Conservation (phyloP, 116 monocot genomes). For the Papilionanthe hybrid region DNA sequence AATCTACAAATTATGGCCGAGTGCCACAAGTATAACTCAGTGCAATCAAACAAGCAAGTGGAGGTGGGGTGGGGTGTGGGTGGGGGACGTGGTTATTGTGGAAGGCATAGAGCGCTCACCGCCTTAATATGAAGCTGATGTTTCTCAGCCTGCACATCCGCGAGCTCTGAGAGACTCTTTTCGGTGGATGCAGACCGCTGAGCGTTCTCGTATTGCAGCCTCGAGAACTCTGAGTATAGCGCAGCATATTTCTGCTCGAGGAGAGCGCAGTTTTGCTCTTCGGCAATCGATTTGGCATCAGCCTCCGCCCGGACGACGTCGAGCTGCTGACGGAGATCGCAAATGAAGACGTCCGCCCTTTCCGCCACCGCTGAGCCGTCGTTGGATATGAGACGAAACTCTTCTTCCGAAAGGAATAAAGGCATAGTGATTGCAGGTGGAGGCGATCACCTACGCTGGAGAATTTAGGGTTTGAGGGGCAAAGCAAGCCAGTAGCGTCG, state of each 20-base stretch:
- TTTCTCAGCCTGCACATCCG: constrained; percentile 47
- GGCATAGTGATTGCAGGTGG: constrained; percentile 40
- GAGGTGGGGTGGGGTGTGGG: no score
- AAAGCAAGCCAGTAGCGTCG: neutral
- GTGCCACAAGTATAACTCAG: neutral
- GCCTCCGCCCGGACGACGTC: constrained; percentile 74
- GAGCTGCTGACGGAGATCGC: constrained; percentile 70
- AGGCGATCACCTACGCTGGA: neutral
- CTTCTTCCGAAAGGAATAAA: constrained; percentile 88
- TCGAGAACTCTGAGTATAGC: constrained; percentile 55
- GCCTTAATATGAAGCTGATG: constrained; percentile 60
- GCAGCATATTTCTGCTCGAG: constrained; percentile 70
- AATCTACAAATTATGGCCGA: constrained; percentile 30
- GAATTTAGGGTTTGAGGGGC: neutral
- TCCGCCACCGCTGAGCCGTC: constrained; percentile 62
- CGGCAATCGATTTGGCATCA: constrained; percentile 79
- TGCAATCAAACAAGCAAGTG: neutral
- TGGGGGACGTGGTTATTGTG: no score
- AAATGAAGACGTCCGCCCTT: constrained; percentile 68
- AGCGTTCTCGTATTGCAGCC: constrained; percentile 57
- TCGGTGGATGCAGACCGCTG: constrained; percentile 54
- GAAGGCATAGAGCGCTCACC: constrained; percentile 19
- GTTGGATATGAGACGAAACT: constrained; percentile 42
- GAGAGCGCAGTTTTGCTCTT: constrained; percentile 77
- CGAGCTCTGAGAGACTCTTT: constrained; percentile 41